Percentiles rank a stretch among this genome's conserved stretches.
Conservation (phyloP, 257 asterid genomes). For the Cruciata laevipes region DNA sequence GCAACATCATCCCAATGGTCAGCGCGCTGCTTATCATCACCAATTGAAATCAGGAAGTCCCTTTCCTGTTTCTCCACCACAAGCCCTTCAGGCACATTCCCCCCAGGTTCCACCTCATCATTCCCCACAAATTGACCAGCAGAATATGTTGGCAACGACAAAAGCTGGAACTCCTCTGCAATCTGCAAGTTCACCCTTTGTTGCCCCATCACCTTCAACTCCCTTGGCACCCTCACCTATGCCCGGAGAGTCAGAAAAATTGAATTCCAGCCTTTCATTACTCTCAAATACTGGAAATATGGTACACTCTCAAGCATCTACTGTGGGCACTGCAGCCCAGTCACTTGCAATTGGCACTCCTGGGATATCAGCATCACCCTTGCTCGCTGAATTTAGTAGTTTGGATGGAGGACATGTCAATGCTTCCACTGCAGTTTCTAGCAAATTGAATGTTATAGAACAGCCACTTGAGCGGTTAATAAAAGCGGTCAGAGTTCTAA, state of each 20-base stretch:
- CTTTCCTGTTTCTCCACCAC: slow-evolving; percentile 57
- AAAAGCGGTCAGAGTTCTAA: slow-evolving; percentile 49
- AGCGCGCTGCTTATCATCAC: slow-evolving; percentile 62
- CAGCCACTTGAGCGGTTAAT: slow-evolving; percentile 79
- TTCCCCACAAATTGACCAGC: slow-evolving; percentile 88
- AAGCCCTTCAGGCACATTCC: slow-evolving; percentile 64
- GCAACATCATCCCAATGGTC: slow-evolving; percentile 55
- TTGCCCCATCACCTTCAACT: slow-evolving; percentile 83
- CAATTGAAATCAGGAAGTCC: slow-evolving; percentile 53
- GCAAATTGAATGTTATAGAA: slow-evolving; percentile 53
- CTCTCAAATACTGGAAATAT: slow-evolving; percentile 57
- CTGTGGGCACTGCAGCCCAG: slow-evolving; percentile 56
- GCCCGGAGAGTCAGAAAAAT: slow-evolving; percentile 84
- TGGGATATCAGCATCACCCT: slow-evolving; percentile 95
- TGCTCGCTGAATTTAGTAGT: slow-evolving; percentile 79
- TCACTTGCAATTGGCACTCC: slow-evolving; percentile 95
- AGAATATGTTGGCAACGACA: slow-evolving; percentile 47
- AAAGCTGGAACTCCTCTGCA: slow-evolving; percentile 85
- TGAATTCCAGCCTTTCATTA: slow-evolving; percentile 49
- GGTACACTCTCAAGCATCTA: slow-evolving; percentile 45
- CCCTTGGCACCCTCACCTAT: slow-evolving; percentile 90
- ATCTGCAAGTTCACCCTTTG: slow-evolving; percentile 73
- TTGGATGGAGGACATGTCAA: slow-evolving; percentile 74
- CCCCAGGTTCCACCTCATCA: slow-evolving; percentile 75
- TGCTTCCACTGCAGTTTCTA: slow-evolving; percentile 49